A percentile compares a stretch with the other conserved stretches of the same genome.
phyloP scores from a whole-genome alignment of 805 yeast species.

The Limtongia smithiae region DNA sequence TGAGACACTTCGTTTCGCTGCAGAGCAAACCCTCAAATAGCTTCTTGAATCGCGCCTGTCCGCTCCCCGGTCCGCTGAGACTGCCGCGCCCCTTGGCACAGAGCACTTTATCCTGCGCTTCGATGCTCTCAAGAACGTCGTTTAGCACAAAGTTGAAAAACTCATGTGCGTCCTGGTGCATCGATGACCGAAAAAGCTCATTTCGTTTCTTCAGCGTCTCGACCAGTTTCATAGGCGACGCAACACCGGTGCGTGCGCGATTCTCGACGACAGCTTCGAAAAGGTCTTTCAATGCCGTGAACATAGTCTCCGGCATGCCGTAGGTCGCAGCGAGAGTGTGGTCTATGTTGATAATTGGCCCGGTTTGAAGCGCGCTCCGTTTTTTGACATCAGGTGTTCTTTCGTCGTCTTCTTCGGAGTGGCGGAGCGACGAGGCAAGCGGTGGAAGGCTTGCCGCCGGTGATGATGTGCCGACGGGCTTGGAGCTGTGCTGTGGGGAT shows the following conservation, averaged over 20 bases:
- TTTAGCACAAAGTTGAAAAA: constrained; percentile 84
- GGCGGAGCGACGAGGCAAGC: constrained; percentile 5
- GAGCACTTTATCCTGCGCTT: constrained; percentile 30
- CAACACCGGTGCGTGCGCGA: constrained; percentile 68
- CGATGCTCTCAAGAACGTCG: constrained; percentile 53
- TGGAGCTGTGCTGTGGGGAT: too few relatives aligned
- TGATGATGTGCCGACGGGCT: too few relatives aligned
- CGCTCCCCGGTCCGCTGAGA: background rate
- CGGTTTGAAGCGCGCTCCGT: constrained; percentile 14
- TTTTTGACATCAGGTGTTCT: constrained; percentile 26
- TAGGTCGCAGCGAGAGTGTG: constrained; percentile 54
- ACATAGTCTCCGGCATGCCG: constrained; percentile 49
- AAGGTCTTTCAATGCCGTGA: constrained; percentile 72
- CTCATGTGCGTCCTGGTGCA: constrained; percentile 99
- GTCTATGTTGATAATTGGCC: constrained; percentile 66
- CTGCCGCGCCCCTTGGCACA: constrained; percentile 1
- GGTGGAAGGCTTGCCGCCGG: background rate
- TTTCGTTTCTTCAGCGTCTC: constrained; percentile 76
- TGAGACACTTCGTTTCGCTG: constrained; percentile 82
- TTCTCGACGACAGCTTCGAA: constrained; percentile 81
- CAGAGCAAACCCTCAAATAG: constrained; percentile 82
- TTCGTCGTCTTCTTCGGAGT: constrained; percentile 14
- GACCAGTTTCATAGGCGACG: constrained; percentile 73
- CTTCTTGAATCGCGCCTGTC: constrained; percentile 51
- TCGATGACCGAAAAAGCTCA: constrained; percentile 77